A percentile compares a stretch with the other conserved stretches of the same genome.
Evolutionary conservation across 257 asterid genomes (phyloP).

Genomic region (Eucommia ulmoides): DNA sequence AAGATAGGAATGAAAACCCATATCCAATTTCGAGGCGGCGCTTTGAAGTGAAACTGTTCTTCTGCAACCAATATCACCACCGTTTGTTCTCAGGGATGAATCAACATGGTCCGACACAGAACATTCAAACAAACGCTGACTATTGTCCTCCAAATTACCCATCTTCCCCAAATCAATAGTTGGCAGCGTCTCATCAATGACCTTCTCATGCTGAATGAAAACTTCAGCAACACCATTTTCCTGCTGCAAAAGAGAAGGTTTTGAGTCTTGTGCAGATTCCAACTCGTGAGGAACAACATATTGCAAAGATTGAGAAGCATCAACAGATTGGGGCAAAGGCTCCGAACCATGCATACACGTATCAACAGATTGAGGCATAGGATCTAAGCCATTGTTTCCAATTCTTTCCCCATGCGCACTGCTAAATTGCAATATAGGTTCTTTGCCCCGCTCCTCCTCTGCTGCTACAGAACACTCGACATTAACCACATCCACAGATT

Average conservation of each 20-base stretch:
- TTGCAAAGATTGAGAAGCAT: conserved; percentile 30
- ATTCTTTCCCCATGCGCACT: conserved; percentile 13
- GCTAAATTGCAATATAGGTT: conserved; percentile 15
- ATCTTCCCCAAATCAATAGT: background rate
- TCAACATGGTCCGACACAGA: conserved; percentile 29
- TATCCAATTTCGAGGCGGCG: conserved; percentile 32
- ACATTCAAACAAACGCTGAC: conserved; percentile 21
- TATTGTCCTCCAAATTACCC: conserved; percentile 19
- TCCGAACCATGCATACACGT: conserved; percentile 25
- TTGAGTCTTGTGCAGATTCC: no score
- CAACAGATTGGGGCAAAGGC: conserved; percentile 14
- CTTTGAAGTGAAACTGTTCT: conserved; percentile 23
- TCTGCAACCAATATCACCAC: conserved; percentile 26
- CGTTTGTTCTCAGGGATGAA: conserved; percentile 29
- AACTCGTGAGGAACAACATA: conserved; percentile 25
- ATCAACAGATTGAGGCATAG: conserved; percentile 13
- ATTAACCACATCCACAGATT: conserved; percentile 17
- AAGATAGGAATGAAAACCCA: conserved; percentile 27
- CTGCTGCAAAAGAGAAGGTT: conserved; percentile 1
- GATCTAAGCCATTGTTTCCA: conserved; percentile 13
- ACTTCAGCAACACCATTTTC: conserved; percentile 20
- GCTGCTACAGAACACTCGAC: conserved; percentile 18
- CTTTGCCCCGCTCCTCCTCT: conserved; percentile 9
- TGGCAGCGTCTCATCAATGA: conserved; percentile 25
- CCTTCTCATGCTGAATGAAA: no score